Conservation (phyloP, 2,329 filamentous ascomycete species). For the Aspergillus phoenicis region DNA sequence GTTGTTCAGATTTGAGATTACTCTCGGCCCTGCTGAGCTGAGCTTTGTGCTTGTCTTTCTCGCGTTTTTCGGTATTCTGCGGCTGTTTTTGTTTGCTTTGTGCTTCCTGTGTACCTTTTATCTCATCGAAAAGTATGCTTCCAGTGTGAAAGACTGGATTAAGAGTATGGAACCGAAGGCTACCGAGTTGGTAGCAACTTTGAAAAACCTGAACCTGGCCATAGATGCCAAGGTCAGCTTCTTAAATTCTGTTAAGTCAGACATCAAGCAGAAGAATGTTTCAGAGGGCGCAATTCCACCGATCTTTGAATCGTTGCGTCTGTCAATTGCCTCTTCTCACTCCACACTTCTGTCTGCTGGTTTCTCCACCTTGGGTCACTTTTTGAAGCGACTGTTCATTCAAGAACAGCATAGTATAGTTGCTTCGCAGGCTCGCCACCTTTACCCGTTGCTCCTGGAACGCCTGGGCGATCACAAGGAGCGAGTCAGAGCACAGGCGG, state of each 20-base stretch:
- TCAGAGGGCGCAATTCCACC: conserved; percentile 69
- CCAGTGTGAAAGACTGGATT: neutral
- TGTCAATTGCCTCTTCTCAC: conserved; percentile 75
- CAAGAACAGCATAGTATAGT: conserved; percentile 76
- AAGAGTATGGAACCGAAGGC: conserved; percentile 60
- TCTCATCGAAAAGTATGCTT: too few species aligned
- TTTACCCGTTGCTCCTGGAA: conserved; percentile 76
- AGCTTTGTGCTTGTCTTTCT: conserved; percentile 12
- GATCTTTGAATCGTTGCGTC: conserved; percentile 80
- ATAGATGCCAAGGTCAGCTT: conserved; percentile 71
- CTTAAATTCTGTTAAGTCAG: conserved; percentile 76
- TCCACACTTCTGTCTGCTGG: conserved; percentile 77
- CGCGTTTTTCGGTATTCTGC: conserved; percentile 1
- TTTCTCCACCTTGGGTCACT: conserved; percentile 84
- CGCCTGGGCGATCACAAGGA: conserved; percentile 88
- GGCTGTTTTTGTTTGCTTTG: conserved; percentile 13
- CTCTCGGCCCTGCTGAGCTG: too few species aligned
- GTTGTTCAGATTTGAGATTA: neutral
- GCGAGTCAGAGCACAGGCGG: conserved; percentile 73
- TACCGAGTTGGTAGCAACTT: conserved; percentile 54
- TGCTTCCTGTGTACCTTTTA: conserved; percentile 20
- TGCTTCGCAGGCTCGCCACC: conserved; percentile 68
- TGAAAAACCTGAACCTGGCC: conserved; percentile 65
- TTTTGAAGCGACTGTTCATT: conserved; percentile 80
- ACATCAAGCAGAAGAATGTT: conserved; percentile 90